phyloP scores from a whole-genome alignment of 495 filamentous ascomycete genomes.

The Aspergillus bertholletiae region DNA sequence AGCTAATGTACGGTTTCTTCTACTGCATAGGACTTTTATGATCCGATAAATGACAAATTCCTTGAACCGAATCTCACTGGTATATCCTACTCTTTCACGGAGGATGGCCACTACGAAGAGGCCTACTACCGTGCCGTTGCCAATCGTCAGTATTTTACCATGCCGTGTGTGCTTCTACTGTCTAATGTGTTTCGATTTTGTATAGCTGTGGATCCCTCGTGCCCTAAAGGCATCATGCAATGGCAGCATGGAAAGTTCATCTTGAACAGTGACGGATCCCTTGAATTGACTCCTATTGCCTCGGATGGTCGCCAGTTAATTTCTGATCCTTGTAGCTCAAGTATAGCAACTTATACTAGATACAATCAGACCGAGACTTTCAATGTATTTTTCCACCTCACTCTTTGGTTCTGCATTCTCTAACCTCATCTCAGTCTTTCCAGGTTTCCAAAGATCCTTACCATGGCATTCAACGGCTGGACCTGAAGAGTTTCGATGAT shows the following conservation, averaged over 20 bases:
- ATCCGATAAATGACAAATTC: conserved; percentile 64
- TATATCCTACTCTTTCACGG: conserved; percentile 79
- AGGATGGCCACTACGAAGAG: conserved; percentile 68
- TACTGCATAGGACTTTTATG: conserved; percentile 62
- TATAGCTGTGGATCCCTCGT: conserved; percentile 58
- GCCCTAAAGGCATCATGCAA: conserved; percentile 69
- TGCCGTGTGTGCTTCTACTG: neutral
- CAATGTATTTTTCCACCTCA: conserved; percentile 41
- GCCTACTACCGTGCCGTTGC: conserved; percentile 71
- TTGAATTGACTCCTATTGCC: conserved; percentile 59
- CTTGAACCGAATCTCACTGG: conserved; percentile 68
- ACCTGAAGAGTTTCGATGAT: conserved; percentile 64
- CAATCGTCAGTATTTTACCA: conserved; percentile 56
- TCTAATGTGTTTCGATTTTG: conserved; percentile 1
- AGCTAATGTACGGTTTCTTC: neutral
- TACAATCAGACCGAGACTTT: conserved; percentile 68
- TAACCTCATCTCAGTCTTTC: conserved; percentile 50
- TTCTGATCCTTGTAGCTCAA: conserved; percentile 61
- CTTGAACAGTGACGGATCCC: conserved; percentile 52
- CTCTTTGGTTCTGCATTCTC: neutral
- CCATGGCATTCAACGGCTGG: conserved; percentile 59
- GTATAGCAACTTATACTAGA: conserved; percentile 56
- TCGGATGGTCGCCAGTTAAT: conserved; percentile 71
- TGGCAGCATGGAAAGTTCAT: conserved; percentile 72
- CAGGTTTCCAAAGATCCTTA: conserved; percentile 59